phyloP scores from a whole-genome alignment of 345 rosid species.

The Microthlaspi erraticum region DNA sequence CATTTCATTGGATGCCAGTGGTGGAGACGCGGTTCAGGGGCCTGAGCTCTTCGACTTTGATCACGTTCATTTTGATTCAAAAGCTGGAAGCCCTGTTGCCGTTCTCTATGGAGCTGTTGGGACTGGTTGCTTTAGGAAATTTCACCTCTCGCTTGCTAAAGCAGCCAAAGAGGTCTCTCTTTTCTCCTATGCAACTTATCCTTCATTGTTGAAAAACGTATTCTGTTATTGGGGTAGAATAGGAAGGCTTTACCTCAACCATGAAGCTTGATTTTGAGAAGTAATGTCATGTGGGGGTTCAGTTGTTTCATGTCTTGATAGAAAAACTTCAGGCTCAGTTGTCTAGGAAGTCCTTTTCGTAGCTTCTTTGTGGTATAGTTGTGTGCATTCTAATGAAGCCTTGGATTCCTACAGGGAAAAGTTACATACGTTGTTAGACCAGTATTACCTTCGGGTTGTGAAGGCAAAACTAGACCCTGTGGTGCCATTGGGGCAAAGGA shows the following conservation, averaged over 20 bases:
- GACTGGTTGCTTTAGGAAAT: conserved; percentile 76
- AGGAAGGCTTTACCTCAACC: neutral
- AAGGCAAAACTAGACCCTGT: conserved; percentile 67
- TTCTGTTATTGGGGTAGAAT: neutral
- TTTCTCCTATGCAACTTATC: neutral
- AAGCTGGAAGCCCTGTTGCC: conserved; percentile 63
- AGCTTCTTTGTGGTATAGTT: conserved; percentile 17
- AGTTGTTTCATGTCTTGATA: neutral
- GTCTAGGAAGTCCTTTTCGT: neutral
- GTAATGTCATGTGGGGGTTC: no score
- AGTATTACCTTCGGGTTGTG: conserved; percentile 89
- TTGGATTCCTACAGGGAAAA: conserved; percentile 66
- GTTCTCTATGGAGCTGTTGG: conserved; percentile 95
- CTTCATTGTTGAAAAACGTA: neutral
- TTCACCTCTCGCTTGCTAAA: conserved; percentile 67
- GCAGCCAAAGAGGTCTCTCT: conserved; percentile 74
- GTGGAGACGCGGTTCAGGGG: conserved; percentile 66
- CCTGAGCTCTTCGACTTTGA: conserved; percentile 89
- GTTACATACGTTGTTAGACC: conserved; percentile 91
- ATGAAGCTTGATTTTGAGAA: no score
- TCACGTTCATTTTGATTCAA: conserved; percentile 73
- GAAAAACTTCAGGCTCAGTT: conserved; percentile 10
- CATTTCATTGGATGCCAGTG: conserved; percentile 50
- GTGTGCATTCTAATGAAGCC: conserved; percentile 27
- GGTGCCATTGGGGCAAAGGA: conserved; percentile 85